Percentiles rank a stretch among this genome's conserved stretches.
phyloP scores from a whole-genome alignment of 2,329 filamentous ascomycete genomes.

The Bipolaris zeicola region DNA sequence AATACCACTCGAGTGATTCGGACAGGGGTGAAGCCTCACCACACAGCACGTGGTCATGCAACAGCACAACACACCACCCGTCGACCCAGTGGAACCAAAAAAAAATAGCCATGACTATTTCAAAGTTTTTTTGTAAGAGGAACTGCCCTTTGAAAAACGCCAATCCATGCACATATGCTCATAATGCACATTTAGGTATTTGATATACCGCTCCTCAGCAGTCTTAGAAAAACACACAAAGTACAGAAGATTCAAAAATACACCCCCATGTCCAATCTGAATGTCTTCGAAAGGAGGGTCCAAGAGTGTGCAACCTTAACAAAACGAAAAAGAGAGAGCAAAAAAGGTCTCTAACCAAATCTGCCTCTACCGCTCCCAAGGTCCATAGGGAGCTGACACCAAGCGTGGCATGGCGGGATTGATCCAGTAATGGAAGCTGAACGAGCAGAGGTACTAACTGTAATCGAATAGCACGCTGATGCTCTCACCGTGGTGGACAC shows the following conservation, averaged over 20 bases:
- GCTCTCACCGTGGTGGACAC: conserved; percentile 96
- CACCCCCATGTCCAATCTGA: not conserved
- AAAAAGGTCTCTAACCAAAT: not conserved
- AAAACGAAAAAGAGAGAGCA: not conserved
- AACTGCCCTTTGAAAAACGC: conserved; percentile 14
- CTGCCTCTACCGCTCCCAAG: not conserved
- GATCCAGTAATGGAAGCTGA: not conserved
- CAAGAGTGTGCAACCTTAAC: not conserved
- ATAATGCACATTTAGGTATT: conserved; percentile 19
- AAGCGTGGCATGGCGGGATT: not conserved
- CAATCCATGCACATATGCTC: conserved; percentile 16
- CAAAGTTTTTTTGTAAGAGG: conserved; percentile 4
- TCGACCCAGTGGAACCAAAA: not conserved
- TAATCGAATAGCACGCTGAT: conserved; percentile 95
- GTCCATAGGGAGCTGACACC: not conserved
- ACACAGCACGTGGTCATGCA: not conserved
- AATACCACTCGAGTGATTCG: not conserved
- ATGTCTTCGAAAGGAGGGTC: not conserved
- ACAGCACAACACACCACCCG: not conserved
- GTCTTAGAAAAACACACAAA: conserved; percentile 11
- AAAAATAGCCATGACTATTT: not conserved
- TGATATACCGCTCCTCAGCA: conserved; percentile 30
- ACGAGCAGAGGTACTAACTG: conserved; percentile 57
- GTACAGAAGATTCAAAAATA: not conserved
- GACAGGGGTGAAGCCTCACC: not conserved